Evolutionary conservation across 352 stramenopile genomes (phyloP).

Genomic region (Phytopythium oedochilum): DNA sequence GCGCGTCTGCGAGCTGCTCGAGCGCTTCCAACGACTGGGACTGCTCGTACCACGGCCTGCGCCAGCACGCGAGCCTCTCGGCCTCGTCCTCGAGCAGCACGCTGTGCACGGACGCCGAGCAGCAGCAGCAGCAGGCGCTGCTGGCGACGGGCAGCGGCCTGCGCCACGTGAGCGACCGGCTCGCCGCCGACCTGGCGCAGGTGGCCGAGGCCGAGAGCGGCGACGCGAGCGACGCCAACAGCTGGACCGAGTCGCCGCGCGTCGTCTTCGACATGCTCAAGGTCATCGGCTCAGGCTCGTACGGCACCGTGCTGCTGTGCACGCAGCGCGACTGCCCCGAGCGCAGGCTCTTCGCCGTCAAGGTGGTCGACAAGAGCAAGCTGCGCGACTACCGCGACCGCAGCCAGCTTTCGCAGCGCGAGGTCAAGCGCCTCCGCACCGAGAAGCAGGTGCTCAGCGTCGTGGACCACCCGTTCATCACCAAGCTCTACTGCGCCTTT

Average conservation of each 20-base stretch:
- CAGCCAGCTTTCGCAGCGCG: constrained; percentile 19
- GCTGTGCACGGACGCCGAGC: constrained; percentile 33
- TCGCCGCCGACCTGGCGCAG: constrained; percentile 12
- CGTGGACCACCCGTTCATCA: constrained; percentile 97
- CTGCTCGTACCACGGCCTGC: constrained; percentile 10
- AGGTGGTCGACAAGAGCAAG: constrained; percentile 76
- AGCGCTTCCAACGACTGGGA: constrained; percentile 19
- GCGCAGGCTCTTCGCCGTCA: constrained; percentile 54
- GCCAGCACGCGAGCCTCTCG: constrained; percentile 19
- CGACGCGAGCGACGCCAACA: constrained; percentile 8
- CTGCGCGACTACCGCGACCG: constrained; percentile 23
- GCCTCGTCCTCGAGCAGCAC: constrained; percentile 48
- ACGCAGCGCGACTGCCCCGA: constrained; percentile 33
- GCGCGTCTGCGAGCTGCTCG: background rate
- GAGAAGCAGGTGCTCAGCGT: constrained; percentile 96
- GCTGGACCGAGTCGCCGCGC: constrained; percentile 14
- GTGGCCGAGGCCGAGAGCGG: constrained; percentile 9
- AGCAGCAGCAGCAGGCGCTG: constrained; percentile 7
- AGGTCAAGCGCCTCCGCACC: constrained; percentile 85
- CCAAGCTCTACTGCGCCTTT: constrained; percentile 95
- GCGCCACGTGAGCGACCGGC: background rate
- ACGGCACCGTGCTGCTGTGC: constrained; percentile 69
- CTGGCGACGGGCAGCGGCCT: background rate
- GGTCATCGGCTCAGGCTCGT: constrained; percentile 73
- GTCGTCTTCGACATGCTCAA: constrained; percentile 67